These are phyloP conservation scores for Cladorrhinum samala DNA, from an alignment of 495 filamentous ascomycete species.

Conservation along the genomic window DNA sequence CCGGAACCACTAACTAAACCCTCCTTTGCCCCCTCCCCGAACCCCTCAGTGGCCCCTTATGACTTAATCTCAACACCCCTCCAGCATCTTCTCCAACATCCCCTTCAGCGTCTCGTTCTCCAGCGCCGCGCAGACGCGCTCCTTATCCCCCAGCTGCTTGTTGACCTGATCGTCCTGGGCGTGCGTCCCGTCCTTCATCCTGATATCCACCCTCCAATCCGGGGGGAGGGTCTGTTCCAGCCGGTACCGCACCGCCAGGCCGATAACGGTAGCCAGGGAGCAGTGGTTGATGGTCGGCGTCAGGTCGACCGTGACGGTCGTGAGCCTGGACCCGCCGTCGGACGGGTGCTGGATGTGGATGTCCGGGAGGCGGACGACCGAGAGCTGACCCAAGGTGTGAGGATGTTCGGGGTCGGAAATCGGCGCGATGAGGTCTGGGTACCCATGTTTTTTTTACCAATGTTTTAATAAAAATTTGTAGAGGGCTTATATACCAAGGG, in stretches of 20 bases:
- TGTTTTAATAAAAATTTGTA: not conserved
- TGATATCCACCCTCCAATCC: slow-evolving; percentile 86
- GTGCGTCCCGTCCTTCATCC: slow-evolving; percentile 94
- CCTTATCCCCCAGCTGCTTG: slow-evolving; percentile 94
- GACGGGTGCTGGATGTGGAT: slow-evolving; percentile 67
- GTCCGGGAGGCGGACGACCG: slow-evolving; percentile 89
- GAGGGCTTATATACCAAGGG: not conserved
- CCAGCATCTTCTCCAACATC: slow-evolving; percentile 87
- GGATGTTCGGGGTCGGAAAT: slow-evolving; percentile 97
- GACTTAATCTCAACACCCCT: slow-evolving; percentile 67
- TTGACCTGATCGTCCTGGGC: slow-evolving; percentile 90
- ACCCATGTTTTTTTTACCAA: slow-evolving; percentile 17
- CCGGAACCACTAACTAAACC: no score
- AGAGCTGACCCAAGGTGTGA: slow-evolving; percentile 82
- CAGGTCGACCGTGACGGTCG: slow-evolving; percentile 61
- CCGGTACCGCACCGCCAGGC: slow-evolving; percentile 83
- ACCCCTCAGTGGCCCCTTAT: no score
- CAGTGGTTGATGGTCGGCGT: slow-evolving; percentile 98
- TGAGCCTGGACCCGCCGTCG: slow-evolving; percentile 43
- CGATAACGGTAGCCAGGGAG: slow-evolving; percentile 92
- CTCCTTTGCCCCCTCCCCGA: no score
- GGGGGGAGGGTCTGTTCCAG: slow-evolving; percentile 86
- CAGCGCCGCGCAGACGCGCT: slow-evolving; percentile 87
- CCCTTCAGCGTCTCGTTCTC: slow-evolving; percentile 88
- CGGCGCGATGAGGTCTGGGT: slow-evolving; percentile 79